Percentiles rank a stretch among this genome's conserved stretches.
Evolutionary conservation across 192 early-diverging fungal genomes (phyloP).

Genomic region (Coemansia javaensis): DNA sequence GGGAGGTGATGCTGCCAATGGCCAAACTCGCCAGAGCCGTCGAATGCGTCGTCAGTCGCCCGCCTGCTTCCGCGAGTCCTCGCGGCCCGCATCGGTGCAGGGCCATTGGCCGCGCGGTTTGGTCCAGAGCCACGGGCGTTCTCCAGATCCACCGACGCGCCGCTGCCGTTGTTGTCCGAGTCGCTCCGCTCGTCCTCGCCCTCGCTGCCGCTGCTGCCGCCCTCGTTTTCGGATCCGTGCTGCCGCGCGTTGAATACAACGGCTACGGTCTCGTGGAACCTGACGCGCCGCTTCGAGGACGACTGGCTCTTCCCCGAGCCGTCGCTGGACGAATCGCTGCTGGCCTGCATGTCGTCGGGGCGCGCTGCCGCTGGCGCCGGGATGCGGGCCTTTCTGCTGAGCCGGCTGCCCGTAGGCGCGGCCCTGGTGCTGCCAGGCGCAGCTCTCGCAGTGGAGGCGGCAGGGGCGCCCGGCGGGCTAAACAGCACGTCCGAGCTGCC

Average conservation of each 20-base stretch:
- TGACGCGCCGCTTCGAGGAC: conserved; percentile 42
- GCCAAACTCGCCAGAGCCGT: conserved; percentile 12
- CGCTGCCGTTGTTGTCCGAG: conserved; percentile 46
- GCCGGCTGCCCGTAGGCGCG: neutral
- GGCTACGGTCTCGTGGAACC: conserved; percentile 47
- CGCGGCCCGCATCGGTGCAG: neutral
- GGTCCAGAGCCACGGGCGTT: no score
- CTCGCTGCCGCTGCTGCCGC: neutral
- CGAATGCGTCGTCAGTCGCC: conserved; percentile 37
- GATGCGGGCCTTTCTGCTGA: no score
- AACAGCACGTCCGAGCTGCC: conserved; percentile 27
- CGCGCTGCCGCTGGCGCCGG: no score
- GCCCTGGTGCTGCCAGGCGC: neutral
- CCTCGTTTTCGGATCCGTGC: conserved; percentile 16
- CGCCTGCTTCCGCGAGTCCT: neutral
- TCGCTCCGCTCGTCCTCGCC: conserved; percentile 2
- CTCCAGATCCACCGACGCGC: conserved; percentile 20
- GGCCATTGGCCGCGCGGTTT: neutral
- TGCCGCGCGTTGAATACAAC: conserved; percentile 38
- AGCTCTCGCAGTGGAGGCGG: neutral
- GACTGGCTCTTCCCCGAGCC: conserved; percentile 37
- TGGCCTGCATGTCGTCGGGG: no score
- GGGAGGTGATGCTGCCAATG: conserved; percentile 30
- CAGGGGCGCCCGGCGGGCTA: neutral
- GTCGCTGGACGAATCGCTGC: conserved; percentile 33